A percentile compares a stretch with the other conserved stretches of the same genome.
These are phyloP conservation scores for Mycena belliarum DNA, from an alignment of 768 basidiomycete genomes.

Conservation along the genomic window DNA sequence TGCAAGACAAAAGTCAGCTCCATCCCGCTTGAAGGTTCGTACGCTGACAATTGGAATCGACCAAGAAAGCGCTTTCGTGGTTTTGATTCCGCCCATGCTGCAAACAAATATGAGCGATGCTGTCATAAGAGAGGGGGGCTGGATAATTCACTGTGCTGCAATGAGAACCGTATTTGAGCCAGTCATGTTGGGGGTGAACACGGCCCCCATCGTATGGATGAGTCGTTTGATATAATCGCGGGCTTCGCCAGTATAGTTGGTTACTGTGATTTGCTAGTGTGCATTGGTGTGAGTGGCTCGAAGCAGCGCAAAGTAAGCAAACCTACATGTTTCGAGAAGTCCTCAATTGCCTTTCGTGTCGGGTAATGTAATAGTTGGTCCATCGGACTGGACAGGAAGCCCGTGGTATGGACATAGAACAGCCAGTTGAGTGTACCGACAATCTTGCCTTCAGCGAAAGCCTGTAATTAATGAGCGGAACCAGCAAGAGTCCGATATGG, in stretches of 20 bases:
- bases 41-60: constrained; percentile 83
- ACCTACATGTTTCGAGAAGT: constrained; percentile 53
- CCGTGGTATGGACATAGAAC: constrained; percentile 71
- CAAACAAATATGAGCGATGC: not conserved
- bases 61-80: constrained; percentile 75
- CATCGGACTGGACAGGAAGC: constrained; percentile 60
- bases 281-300: not conserved
- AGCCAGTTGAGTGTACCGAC: constrained; percentile 86
- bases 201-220: constrained; percentile 73
- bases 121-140: not conserved
- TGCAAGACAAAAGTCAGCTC: too few relatives aligned
- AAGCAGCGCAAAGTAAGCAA: not conserved
- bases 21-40: too few relatives aligned
- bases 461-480: constrained; percentile 41
- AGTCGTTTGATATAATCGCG: constrained; percentile 88
- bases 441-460: constrained; percentile 53
- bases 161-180: constrained; percentile 77
- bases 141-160: constrained; percentile 72
- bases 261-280: constrained; percentile 73
- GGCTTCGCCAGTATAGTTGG: constrained; percentile 85
- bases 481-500: not conserved
- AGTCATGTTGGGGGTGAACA: constrained; percentile 82
- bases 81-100: constrained; percentile 58
- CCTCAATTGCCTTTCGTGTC: constrained; percentile 62
- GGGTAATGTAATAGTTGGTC: constrained; percentile 88